Evolutionary conservation across 78 protist genomes (phyloP).

Genomic region (Dictyostelium citrinum): DNA sequence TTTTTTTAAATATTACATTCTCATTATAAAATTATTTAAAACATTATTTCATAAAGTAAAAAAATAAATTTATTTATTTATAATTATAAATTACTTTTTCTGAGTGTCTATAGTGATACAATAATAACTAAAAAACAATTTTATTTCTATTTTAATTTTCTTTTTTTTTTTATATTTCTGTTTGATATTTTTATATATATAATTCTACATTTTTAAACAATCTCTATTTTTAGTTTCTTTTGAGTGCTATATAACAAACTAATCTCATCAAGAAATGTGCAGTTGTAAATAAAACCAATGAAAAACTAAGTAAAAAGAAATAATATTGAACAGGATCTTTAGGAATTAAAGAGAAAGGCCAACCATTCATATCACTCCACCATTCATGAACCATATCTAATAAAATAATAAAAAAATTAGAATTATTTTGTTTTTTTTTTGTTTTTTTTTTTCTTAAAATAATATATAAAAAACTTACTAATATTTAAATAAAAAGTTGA

Average conservation of each 20-base stretch:
- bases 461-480: constrained; percentile 13
- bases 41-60: no score
- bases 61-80: no score
- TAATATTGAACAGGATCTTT: neutral
- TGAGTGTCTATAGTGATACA: no score
- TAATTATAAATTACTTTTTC: no score
- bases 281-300: neutral
- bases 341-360: constrained; percentile 65
- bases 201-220: neutral
- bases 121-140: neutral
- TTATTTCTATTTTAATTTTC: neutral
- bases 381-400: constrained; percentile 46
- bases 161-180: neutral
- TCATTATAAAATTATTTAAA: no score
- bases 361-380: constrained; percentile 69
- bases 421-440: neutral
- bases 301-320: constrained; percentile 12
- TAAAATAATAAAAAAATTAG: neutral
- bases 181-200: neutral
- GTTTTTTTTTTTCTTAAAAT: neutral
- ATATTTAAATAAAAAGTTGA: constrained; percentile 63
- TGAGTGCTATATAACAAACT: neutral
- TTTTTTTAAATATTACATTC: no score
- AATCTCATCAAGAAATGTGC: constrained; percentile 28
- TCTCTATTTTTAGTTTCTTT: neutral